Percentiles rank a stretch among this genome's conserved stretches.
phyloP scores from a whole-genome alignment of 1,284 basidiomycete species.

The Abortiporus biennis region DNA sequence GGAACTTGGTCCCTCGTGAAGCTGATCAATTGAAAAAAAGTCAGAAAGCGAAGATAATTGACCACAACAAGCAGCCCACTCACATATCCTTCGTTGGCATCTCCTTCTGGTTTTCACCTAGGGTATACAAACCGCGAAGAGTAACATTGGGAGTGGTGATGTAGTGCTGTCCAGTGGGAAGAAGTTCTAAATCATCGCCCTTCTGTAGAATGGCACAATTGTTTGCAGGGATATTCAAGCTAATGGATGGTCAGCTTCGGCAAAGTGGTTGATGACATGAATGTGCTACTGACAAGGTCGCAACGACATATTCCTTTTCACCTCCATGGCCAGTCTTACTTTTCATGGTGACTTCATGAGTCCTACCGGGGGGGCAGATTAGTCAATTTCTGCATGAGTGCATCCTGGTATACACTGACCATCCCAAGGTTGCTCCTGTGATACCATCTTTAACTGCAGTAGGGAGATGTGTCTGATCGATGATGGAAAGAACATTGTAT shows the following conservation, averaged over 20 bases:
- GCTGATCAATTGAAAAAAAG: slow-evolving; percentile 36
- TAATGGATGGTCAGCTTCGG: slow-evolving; percentile 19
- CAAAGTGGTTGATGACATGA: not conserved
- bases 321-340: slow-evolving; percentile 38
- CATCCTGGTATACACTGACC: slow-evolving; percentile 21
- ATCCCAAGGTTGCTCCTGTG: slow-evolving; percentile 55
- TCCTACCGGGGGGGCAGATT: slow-evolving; percentile 31
- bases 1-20: slow-evolving; percentile 81
- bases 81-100: slow-evolving; percentile 83
- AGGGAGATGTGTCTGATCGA: slow-evolving; percentile 74
- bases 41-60: slow-evolving; percentile 3
- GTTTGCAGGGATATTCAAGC: slow-evolving; percentile 75
- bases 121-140: slow-evolving; percentile 68
- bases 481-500: slow-evolving; percentile 69
- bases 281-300: slow-evolving; percentile 52
- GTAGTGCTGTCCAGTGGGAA: slow-evolving; percentile 74
- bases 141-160: slow-evolving; percentile 79
- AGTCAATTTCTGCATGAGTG: slow-evolving; percentile 4
- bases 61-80: slow-evolving; percentile 17
- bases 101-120: slow-evolving; percentile 76
- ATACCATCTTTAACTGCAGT: slow-evolving; percentile 53
- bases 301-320: slow-evolving; percentile 64
- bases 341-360: slow-evolving; percentile 71
- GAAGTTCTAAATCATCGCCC: slow-evolving; percentile 71
- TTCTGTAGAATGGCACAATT: slow-evolving; percentile 79